Evolutionary conservation across 1,284 basidiomycete genomes (phyloP), one percentile per base, ranked within the genome.

Genomic region (Ceratobasidium sp.): DNA sequence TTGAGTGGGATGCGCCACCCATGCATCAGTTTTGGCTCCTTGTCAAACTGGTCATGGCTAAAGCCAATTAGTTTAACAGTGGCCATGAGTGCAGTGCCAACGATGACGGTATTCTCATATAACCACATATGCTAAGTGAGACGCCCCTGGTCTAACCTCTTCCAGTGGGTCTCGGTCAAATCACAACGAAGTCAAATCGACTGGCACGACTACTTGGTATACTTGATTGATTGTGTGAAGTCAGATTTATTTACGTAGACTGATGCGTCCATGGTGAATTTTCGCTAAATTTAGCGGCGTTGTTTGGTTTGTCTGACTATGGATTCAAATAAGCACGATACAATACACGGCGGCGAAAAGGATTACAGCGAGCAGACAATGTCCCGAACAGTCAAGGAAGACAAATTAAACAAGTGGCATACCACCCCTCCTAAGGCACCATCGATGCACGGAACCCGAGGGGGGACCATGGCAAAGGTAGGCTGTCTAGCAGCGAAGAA

Each of bases 341-440:
- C 53, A 72, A 51, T 62, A 72, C 69, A 72, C n/a, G 24, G 69
- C n/a, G 43, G 49, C 43, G n/a, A 48, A 62, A 46, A 46, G 13
- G 31, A 59, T 59, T 72, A 72, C 69, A 72, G 27, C 29, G 27
- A 49, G 43, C 59, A 71, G 46, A 72, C 58, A 61, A 72, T 72
- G 56, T 61, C 56, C 69, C 31, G 49, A 34, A 37, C 9, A 37
- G 34, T 37, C 53, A 39, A 22, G 39, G n/a, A 59, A 37, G 34
- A 39, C 31, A 48, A 72, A 51, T 11, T 19, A 13, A 49, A n/a
- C 9, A 27, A 24, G 56, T 62, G 22, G n/a, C 19, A 61, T 48
- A 34, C 29, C 39, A 22, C 41, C 27, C 29, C 58, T 72, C 58
- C 69, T 51, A 11, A 56, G 41, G 58, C 54, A 48, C 56, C 61